A percentile compares a stretch with the other conserved stretches of the same genome.
Conservation (phyloP, 129 eudicot species). For the Artemisia tridentata region DNA sequence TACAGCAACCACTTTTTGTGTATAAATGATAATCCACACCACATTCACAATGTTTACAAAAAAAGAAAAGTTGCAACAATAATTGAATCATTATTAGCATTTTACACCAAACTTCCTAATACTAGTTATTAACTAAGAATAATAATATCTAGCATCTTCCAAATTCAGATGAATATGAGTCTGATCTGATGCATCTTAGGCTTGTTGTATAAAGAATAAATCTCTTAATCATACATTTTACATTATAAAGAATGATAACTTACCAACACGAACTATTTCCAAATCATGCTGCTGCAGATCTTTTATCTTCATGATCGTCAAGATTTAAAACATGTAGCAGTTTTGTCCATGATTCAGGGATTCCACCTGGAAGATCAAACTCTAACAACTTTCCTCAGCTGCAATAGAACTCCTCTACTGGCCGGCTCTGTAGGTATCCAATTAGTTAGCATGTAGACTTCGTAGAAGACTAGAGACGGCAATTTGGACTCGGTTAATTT, state of each 20-base stretch:
- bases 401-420: slow-evolving; percentile 77
- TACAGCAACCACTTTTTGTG: too few relatives aligned
- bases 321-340: slow-evolving; percentile 68
- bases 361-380: slow-evolving; percentile 93
- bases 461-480: too few relatives aligned
- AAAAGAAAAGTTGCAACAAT: neutral
- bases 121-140: slow-evolving; percentile 4
- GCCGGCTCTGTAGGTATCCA: slow-evolving; percentile 52
- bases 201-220: slow-evolving; percentile 32
- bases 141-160: slow-evolving; percentile 24
- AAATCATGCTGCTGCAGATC: slow-evolving; percentile 67
- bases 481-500: too few relatives aligned
- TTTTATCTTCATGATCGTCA: slow-evolving; percentile 51
- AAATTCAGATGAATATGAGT: slow-evolving; percentile 19
- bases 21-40: neutral
- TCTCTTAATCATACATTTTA: slow-evolving; percentile 28
- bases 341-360: slow-evolving; percentile 85
- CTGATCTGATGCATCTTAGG: slow-evolving; percentile 17
- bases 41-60: neutral
- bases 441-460: neutral
- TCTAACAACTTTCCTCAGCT: slow-evolving; percentile 67
- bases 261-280: slow-evolving; percentile 9
- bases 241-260: slow-evolving; percentile 50
- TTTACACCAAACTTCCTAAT: slow-evolving; percentile 29
- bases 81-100: neutral